phyloP scores from a whole-genome alignment of 2,329 filamentous ascomycete genomes.

The Trichoderma koningii region DNA sequence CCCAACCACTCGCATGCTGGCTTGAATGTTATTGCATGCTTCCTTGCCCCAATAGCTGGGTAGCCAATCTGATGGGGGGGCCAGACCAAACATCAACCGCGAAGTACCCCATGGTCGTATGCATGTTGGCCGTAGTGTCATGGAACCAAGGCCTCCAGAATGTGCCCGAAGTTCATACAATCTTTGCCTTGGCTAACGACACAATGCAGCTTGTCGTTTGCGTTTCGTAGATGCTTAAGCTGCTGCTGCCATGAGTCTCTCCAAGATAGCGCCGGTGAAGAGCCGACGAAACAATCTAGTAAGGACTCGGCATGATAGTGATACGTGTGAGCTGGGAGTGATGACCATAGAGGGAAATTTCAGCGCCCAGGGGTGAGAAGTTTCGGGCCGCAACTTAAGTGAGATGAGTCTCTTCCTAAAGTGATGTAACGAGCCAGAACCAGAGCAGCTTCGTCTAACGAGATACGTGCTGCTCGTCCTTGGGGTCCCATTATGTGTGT shows the following conservation, averaged over 20 bases:
- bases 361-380: neutral
- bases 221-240: neutral
- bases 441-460: neutral
- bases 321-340: neutral
- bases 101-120: neutral
- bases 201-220: slow-evolving; percentile 7
- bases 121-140: neutral
- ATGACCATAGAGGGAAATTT: neutral
- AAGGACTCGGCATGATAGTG: neutral
- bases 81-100: neutral
- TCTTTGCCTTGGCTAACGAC: slow-evolving; percentile 1
- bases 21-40: slow-evolving; percentile 2
- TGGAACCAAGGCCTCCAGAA: neutral
- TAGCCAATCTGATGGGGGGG: neutral
- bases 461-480: neutral
- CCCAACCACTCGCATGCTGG: neutral
- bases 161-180: neutral
- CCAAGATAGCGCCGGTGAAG: neutral
- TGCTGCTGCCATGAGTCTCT: neutral
- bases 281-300: neutral
- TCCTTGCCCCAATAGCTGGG: slow-evolving; percentile 10
- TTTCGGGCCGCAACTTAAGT: slow-evolving; percentile 3
- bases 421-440: neutral
- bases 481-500: neutral
- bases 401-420: neutral